phyloP scores from a whole-genome alignment of 192 early-diverging fungal genomes.

The Linderina pennispora region DNA sequence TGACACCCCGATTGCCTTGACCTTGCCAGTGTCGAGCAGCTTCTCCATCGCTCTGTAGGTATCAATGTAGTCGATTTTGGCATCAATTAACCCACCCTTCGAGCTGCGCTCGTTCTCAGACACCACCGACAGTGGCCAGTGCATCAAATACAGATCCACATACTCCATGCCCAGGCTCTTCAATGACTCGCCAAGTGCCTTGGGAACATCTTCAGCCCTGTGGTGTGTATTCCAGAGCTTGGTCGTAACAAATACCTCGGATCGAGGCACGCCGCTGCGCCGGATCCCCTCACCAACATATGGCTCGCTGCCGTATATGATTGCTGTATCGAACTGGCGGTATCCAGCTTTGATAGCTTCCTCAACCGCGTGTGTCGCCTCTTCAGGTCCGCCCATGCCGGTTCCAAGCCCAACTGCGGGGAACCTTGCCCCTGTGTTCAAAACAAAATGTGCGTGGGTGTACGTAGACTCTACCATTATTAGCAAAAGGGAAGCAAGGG shows the following conservation, averaged over 20 bases:
- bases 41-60: slow-evolving; percentile 84
- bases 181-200: slow-evolving; percentile 58
- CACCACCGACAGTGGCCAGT: slow-evolving; percentile 72
- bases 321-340: slow-evolving; percentile 66
- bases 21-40: slow-evolving; percentile 62
- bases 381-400: too few species aligned
- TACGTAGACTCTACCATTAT: too few species aligned
- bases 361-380: too few species aligned
- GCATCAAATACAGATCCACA: slow-evolving; percentile 78
- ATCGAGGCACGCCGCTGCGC: slow-evolving; percentile 54
- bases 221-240: slow-evolving; percentile 69
- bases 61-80: slow-evolving; percentile 49
- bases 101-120: slow-evolving; percentile 24
- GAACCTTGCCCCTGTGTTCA: too few species aligned
- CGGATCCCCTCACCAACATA: slow-evolving; percentile 71
- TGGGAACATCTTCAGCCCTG: slow-evolving; percentile 53
- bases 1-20: slow-evolving; percentile 77
- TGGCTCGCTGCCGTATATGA: slow-evolving; percentile 66
- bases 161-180: slow-evolving; percentile 65
- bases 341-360: too few species aligned
- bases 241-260: slow-evolving; percentile 73
- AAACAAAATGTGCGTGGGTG: too few species aligned
- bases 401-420: too few species aligned
- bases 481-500: too few species aligned
- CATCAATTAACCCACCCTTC: slow-evolving; percentile 32